Percentiles rank a stretch among this genome's conserved stretches.
Evolutionary conservation across 78 protist species (phyloP).

Genomic region (Goniomonas avonlea): DNA sequence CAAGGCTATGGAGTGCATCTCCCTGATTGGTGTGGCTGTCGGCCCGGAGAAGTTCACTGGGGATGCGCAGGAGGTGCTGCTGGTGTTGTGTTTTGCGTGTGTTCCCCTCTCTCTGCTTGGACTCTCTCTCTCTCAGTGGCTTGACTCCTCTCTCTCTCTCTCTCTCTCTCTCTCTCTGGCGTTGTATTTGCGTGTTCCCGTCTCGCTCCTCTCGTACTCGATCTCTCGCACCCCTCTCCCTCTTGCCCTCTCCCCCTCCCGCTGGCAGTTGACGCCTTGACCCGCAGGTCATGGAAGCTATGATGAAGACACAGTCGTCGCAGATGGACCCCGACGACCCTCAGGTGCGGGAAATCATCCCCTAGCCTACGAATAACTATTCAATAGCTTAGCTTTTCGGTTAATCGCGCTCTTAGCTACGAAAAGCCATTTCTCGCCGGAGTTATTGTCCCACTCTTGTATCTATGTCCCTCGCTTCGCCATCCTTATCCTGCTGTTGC

Average conservation of each 20-base stretch:
- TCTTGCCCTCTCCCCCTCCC: not conserved
- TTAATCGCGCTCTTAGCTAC: no score
- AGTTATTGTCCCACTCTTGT: not conserved
- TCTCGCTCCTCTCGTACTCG: not conserved
- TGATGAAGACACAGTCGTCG: conserved; percentile 32
- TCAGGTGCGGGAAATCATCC: no score
- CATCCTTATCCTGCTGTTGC: not conserved
- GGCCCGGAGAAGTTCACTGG: conserved; percentile 54
- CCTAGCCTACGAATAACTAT: no score
- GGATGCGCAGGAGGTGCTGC: conserved; percentile 39
- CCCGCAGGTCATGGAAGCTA: conserved; percentile 49
- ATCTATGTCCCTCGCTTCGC: no score
- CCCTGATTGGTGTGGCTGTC: conserved; percentile 81
- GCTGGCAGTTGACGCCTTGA: not conserved
- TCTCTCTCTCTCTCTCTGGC: not conserved
- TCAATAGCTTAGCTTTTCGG: no score
- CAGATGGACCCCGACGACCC: conserved; percentile 67
- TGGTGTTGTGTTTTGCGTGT: not conserved
- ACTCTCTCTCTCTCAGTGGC: not conserved
- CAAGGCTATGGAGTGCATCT: conserved; percentile 79
- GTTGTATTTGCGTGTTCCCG: not conserved
- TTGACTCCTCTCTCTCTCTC: not conserved
- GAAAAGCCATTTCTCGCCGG: no score
- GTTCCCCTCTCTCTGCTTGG: not conserved
- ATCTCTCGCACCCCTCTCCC: not conserved